Evolutionary conservation across 768 basidiomycete genomes (phyloP).

Genomic region (Macrolepiota fuliginosa): DNA sequence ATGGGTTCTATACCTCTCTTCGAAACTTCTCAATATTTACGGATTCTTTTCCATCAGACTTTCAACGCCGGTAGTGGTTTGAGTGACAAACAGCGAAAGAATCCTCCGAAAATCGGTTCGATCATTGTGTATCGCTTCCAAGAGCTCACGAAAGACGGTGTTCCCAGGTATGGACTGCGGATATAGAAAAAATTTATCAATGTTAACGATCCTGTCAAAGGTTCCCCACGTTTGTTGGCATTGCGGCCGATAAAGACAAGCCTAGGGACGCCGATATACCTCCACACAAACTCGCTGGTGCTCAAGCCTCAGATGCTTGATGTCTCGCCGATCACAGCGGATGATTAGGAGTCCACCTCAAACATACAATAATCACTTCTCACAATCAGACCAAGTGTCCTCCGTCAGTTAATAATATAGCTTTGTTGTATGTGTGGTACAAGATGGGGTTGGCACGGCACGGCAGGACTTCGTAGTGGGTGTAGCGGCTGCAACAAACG

Average conservation of each 20-base stretch:
- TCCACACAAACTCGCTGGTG: constrained; percentile 15
- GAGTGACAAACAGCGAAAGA: constrained; percentile 48
- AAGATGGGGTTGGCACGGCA: too few relatives aligned
- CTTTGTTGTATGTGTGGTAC: too few relatives aligned
- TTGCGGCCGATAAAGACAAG: constrained; percentile 48
- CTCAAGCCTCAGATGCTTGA: neutral
- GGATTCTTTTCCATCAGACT: constrained; percentile 26
- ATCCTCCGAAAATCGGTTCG: constrained; percentile 52
- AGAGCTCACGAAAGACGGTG: constrained; percentile 53
- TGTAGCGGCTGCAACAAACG: too few relatives aligned
- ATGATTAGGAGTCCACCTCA: too few relatives aligned
- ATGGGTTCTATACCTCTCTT: constrained; percentile 1
- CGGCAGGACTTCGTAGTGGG: too few relatives aligned
- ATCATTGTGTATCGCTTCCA: constrained; percentile 62
- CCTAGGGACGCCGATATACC: constrained; percentile 58
- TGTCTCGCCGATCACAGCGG: too few relatives aligned
- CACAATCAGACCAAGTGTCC: too few relatives aligned
- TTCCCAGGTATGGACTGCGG: constrained; percentile 41
- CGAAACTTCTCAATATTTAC: neutral
- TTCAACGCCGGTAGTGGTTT: constrained; percentile 59
- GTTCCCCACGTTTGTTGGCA: constrained; percentile 53
- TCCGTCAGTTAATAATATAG: too few relatives aligned
- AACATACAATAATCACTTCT: too few relatives aligned
- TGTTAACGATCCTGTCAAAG: constrained; percentile 23
- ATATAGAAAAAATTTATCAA: neutral